Evolutionary conservation across 2,329 filamentous ascomycete species (phyloP), one percentile per base, ranked within the genome.

Genomic region (Fusarium pseudonygamai): DNA sequence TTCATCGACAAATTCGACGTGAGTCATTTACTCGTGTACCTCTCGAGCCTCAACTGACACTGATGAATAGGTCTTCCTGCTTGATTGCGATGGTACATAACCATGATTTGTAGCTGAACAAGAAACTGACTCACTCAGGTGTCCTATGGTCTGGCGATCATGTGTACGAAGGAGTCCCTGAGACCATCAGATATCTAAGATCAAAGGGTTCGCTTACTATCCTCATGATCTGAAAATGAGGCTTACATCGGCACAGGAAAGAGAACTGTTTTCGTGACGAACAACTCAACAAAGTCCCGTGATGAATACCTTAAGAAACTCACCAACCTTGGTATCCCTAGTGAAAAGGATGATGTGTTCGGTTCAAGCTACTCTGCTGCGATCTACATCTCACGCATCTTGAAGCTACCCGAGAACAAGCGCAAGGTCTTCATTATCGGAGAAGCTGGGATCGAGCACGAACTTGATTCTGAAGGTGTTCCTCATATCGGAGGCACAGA

Each of bases 241-340:
- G 39, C 61, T 74, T 34, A 75, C 60, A 63, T 45, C 26, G 14
- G 20, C 8, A 28, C 60, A 96, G 95, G 94, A 80, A 99, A 99
- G 83, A 92, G 92, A 80, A 89, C 96, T 39, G 91, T 99, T 61
- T 99, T 99, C 80, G 96, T 99, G 59, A 99, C 96, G 45, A 99
- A 99, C 85, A 99, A 99, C 86, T 98, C 95, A 79, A 98, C 96
- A 64, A 99, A 99, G 82, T 97, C 96, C 16, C 93, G 96, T 64
- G 86, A 89, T 56, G 95, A 98, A 81, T 99, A 99, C 84, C 92
- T 93, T 82, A 94, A 96, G 86, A 99, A 98, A 80, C 92, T 99
- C 68, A 90, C 93, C 52, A 85, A 85, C 60, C 88, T 98, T 80
- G 93, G 93, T 52, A 97, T 99, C 78, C 92, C 93, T 3, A 91